Conservation (phyloP, 2,329 filamentous ascomycete species). For the Paracamarosporium sp. region DNA sequence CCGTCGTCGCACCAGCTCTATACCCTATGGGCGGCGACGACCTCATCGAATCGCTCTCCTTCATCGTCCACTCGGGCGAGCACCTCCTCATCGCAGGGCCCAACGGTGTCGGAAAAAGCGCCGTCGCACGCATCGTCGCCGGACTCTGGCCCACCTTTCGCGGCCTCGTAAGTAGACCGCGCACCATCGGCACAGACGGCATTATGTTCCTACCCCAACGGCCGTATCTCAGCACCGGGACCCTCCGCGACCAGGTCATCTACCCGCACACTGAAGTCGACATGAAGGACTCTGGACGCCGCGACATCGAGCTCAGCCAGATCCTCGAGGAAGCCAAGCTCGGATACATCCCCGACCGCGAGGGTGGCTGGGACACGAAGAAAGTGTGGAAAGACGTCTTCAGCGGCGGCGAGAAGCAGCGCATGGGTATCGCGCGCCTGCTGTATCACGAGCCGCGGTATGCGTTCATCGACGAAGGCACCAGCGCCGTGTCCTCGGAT, state of each 20-base stretch:
- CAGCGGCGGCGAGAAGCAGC: slow-evolving; percentile 96
- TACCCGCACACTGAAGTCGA: slow-evolving; percentile 95
- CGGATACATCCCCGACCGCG: slow-evolving; percentile 87
- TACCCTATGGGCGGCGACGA: slow-evolving; percentile 93
- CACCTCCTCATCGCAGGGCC: slow-evolving; percentile 94
- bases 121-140: slow-evolving; percentile 84
- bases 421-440: slow-evolving; percentile 87
- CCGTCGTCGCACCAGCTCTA: slow-evolving; percentile 85
- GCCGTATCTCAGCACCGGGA: slow-evolving; percentile 90
- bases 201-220: slow-evolving; percentile 99
- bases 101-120: slow-evolving; percentile 92
- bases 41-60: slow-evolving; percentile 83
- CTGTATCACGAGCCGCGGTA: slow-evolving; percentile 95
- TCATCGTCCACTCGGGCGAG: slow-evolving; percentile 88
- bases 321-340: slow-evolving; percentile 84
- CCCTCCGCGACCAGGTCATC: slow-evolving; percentile 94
- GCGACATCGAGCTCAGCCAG: slow-evolving; percentile 77
- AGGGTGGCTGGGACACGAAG: slow-evolving; percentile 94
- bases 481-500: slow-evolving; percentile 90
- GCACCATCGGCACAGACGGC: slow-evolving; percentile 80
- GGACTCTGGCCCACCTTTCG: slow-evolving; percentile 97
- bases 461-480: slow-evolving; percentile 94
- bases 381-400: slow-evolving; percentile 99
- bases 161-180: slow-evolving; percentile 86
- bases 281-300: slow-evolving; percentile 82